These are phyloP conservation scores for Aureobasidium vineae DNA, from an alignment of 2,329 filamentous ascomycete genomes.

Conservation along the genomic window DNA sequence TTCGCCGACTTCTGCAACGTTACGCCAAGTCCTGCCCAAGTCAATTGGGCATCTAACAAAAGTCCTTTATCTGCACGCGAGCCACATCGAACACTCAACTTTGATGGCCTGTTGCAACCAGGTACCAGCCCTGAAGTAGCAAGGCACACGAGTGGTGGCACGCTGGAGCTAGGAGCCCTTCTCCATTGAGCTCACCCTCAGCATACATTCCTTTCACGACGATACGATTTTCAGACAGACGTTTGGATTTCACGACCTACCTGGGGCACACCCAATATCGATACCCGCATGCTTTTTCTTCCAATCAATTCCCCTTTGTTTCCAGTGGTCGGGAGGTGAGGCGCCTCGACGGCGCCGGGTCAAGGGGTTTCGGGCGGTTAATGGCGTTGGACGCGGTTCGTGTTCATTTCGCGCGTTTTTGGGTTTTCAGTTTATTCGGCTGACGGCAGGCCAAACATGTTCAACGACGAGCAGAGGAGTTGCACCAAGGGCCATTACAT, in stretches of 20 bases:
- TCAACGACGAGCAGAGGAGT: background rate
- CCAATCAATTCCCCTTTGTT: slow-evolving; percentile 14
- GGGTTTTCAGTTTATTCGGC: slow-evolving; percentile 2
- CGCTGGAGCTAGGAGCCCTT: slow-evolving; percentile 59
- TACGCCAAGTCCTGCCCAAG: slow-evolving; percentile 91
- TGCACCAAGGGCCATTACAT: slow-evolving; percentile 9
- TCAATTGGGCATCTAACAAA: slow-evolving; percentile 66
- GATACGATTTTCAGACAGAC: slow-evolving; percentile 22
- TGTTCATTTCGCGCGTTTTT: slow-evolving; percentile 21
- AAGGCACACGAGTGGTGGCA: slow-evolving; percentile 49
- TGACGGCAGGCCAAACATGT: background rate
- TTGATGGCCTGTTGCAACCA: slow-evolving; percentile 69
- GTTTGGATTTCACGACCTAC: slow-evolving; percentile 22
- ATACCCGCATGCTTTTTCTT: slow-evolving; percentile 18
- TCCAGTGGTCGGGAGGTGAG: background rate
- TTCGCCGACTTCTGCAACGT: slow-evolving; percentile 98
- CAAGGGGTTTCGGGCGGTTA: background rate
- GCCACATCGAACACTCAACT: slow-evolving; percentile 74
- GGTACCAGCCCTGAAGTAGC: slow-evolving; percentile 44
- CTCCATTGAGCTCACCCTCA: slow-evolving; percentile 12
- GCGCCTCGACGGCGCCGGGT: background rate
- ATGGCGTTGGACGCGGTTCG: slow-evolving; percentile 20
- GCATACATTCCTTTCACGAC: slow-evolving; percentile 18
- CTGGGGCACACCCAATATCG: slow-evolving; percentile 19
- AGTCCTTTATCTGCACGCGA: slow-evolving; percentile 69